Evolutionary conservation across 352 stramenopile genomes (phyloP), one percentile per base, ranked within the genome.

Genomic region (Phytophthora brassicae): DNA sequence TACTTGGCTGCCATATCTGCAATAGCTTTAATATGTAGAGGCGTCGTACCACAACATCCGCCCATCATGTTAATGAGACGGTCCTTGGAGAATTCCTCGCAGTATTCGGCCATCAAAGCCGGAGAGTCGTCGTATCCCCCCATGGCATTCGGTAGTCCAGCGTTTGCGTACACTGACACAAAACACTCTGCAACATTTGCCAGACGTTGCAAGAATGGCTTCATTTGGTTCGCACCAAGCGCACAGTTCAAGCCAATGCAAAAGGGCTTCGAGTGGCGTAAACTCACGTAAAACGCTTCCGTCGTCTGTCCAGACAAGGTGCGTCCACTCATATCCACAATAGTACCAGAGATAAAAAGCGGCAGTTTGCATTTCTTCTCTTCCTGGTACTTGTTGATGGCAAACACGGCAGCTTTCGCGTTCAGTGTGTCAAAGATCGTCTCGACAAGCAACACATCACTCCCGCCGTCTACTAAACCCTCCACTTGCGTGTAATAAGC

Each of bases 341-440:
- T 88, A 14, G 96, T 99, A 60, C 96, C 95, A 41, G 92, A 98
- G 41, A 99, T 92, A 76, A 99, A 98, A 22, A 99, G 79, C 52
- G 96, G 96, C 58, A 98, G 88, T 51, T 96, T 89, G 28, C 94
- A 64, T 14, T 84, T 81, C 42, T 75, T 94, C 20, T 96, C 82
- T 58, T 98, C 92, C 56, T 98, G 78, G 66, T 94, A 98, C 61
- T 97, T 81, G 47, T 95, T 85, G 58, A 98, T 84, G 3, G 95
- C 95, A 70, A 97, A 99, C 35, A 98, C 79, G 2, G 95, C 96
- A 17, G 95, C 96, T 79, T 99, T 99, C 48, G 96, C 95, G 71
- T 99, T 99, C 56, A 98, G 79, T 12, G 96, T 99, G 68, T 99
- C 96, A 72, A 99, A 99, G 55, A 99, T 98, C 5, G 96, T 99